Evolutionary conservation across 2,329 filamentous ascomycete species (phyloP).

Genomic region (Hirsutella rhossiliensis): DNA sequence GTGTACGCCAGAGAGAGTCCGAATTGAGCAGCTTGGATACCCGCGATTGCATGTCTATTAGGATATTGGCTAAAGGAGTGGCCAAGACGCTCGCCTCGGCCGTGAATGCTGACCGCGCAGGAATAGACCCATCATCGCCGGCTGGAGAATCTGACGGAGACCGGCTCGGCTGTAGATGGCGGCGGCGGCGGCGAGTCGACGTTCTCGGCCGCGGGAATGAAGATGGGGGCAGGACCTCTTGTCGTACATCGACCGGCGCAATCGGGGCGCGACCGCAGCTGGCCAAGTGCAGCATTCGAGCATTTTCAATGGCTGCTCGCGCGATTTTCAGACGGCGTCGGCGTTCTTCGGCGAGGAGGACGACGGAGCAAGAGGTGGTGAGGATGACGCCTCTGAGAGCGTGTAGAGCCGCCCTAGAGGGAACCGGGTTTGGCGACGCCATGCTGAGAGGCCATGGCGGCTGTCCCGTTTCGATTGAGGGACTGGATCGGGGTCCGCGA

Average conservation of each 20-base stretch:
- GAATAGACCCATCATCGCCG: too few species aligned
- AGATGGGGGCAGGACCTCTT: conserved; percentile 7
- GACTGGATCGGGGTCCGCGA: background rate
- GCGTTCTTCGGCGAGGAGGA: conserved; percentile 43
- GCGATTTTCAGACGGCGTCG: conserved; percentile 40
- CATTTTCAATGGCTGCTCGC: conserved; percentile 38
- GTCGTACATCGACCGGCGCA: background rate
- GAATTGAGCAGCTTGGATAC: too few species aligned
- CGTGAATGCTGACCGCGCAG: too few species aligned
- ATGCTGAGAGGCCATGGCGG: conserved; percentile 23
- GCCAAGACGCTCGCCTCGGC: too few species aligned
- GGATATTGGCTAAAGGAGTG: too few species aligned
- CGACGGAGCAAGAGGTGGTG: conserved; percentile 45
- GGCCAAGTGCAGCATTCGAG: conserved; percentile 33
- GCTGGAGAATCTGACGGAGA: background rate
- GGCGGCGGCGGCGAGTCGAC: conserved; percentile 16
- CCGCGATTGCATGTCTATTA: too few species aligned
- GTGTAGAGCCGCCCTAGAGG: conserved; percentile 42
- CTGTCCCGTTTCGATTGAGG: background rate
- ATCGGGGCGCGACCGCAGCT: conserved; percentile 4
- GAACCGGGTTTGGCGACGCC: conserved; percentile 34
- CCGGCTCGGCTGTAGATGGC: conserved; percentile 4
- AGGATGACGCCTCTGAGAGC: conserved; percentile 43
- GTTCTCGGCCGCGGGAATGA: conserved; percentile 9
- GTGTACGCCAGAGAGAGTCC: too few species aligned